phyloP scores from a whole-genome alignment of 805 yeast genomes.

The Wickerhamomyces silvicola region DNA sequence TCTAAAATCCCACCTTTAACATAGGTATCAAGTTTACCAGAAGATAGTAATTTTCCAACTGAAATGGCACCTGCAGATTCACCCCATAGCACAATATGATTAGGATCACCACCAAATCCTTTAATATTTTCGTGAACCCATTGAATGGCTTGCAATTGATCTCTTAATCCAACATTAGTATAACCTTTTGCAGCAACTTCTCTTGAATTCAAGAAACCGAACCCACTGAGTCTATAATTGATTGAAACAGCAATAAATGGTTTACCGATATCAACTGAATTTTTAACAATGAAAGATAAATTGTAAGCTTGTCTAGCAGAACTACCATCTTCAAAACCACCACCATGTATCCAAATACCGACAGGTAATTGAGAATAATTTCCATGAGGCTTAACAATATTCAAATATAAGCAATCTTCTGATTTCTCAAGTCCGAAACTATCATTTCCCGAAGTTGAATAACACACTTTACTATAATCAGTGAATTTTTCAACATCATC shows the following conservation, averaged over 20 bases:
- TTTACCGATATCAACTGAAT: slow-evolving; percentile 13
- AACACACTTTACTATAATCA: slow-evolving; percentile 21
- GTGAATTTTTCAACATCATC: slow-evolving; percentile 12
- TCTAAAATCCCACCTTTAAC: slow-evolving; percentile 16
- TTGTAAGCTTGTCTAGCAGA: slow-evolving; percentile 11
- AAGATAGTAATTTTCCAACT: slow-evolving; percentile 10
- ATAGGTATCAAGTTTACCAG: slow-evolving; percentile 5
- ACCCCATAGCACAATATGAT: slow-evolving; percentile 30
- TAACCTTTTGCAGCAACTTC: slow-evolving; percentile 18
- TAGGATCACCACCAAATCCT: slow-evolving; percentile 31
- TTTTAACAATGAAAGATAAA: slow-evolving; percentile 12
- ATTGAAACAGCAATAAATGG: slow-evolving; percentile 28
- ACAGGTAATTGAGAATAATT: slow-evolving; percentile 22
- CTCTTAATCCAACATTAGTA: slow-evolving; percentile 30
- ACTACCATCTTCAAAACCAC: slow-evolving; percentile 26
- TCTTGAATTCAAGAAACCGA: slow-evolving; percentile 27
- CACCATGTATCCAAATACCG: slow-evolving; percentile 31
- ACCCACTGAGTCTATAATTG: slow-evolving; percentile 31
- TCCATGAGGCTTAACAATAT: slow-evolving; percentile 21
- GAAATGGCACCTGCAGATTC: slow-evolving; percentile 31
- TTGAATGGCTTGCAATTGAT: slow-evolving; percentile 27
- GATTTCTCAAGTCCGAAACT: slow-evolving; percentile 8
- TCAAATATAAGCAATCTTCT: slow-evolving; percentile 27
- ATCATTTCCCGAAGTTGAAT: slow-evolving; percentile 7
- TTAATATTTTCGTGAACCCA: slow-evolving; percentile 30